phyloP scores from a whole-genome alignment of 768 basidiomycete genomes.

The Mycena galericulata region DNA sequence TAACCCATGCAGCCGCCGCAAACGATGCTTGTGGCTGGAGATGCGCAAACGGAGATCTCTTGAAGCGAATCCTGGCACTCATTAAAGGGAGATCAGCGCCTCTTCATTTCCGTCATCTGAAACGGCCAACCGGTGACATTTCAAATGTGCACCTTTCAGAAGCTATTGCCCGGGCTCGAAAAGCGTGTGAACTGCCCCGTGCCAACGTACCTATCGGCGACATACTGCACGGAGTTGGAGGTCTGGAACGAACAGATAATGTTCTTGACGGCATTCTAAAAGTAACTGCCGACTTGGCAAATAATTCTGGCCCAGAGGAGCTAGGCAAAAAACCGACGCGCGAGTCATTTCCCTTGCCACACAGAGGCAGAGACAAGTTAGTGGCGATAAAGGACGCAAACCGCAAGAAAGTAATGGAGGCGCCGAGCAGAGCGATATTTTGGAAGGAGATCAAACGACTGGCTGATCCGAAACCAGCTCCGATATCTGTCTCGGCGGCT shows the following conservation, averaged over 20 bases:
- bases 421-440: conserved; percentile 2
- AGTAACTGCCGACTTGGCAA: background rate
- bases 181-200: background rate
- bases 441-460: too few species aligned
- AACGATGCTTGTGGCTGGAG: conserved; percentile 18
- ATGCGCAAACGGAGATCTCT: conserved; percentile 16
- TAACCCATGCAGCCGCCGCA: too few species aligned
- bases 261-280: background rate
- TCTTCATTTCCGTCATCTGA: background rate
- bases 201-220: background rate
- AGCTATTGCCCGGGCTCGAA: background rate
- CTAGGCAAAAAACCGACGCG: background rate
- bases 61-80: background rate
- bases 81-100: conserved; percentile 8
- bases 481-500: too few species aligned
- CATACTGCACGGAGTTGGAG: too few species aligned
- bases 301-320: background rate
- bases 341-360: background rate
- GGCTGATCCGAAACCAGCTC: too few species aligned
- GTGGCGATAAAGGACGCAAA: background rate
- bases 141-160: background rate
- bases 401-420: conserved; percentile 8
- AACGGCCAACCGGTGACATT: background rate
- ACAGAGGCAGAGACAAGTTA: background rate
- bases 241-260: background rate